Evolutionary conservation across 1,139 yeast species (phyloP).

Genomic region (Geotrichum candidum): DNA sequence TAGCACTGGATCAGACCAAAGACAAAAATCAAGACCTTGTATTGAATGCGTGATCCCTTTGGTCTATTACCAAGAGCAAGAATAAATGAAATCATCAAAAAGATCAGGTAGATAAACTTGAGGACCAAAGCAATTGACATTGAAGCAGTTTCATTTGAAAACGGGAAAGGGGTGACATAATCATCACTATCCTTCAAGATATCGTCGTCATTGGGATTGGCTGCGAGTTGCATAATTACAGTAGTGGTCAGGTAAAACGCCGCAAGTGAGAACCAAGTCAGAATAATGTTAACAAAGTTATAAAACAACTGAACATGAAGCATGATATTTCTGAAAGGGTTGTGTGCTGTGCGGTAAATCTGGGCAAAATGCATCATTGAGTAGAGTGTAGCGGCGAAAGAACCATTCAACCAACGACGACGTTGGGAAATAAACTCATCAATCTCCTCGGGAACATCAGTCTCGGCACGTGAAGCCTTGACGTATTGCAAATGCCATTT

Average conservation of each 20-base stretch:
- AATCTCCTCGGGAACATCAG: conserved; percentile 88
- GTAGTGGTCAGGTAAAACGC: conserved; percentile 74
- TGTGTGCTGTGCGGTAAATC: conserved; percentile 76
- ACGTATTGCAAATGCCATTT: conserved; percentile 87
- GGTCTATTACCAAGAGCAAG: conserved; percentile 42
- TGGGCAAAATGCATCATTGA: conserved; percentile 66
- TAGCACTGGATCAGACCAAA: conserved; percentile 40
- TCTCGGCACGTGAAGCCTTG: conserved; percentile 86
- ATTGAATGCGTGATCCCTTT: conserved; percentile 36
- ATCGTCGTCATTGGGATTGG: conserved; percentile 30
- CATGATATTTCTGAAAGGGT: conserved; percentile 59
- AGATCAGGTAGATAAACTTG: conserved; percentile 34
- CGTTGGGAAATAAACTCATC: conserved; percentile 86
- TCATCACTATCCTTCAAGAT: neutral
- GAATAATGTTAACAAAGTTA: conserved; percentile 58
- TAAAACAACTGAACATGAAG: conserved; percentile 73
- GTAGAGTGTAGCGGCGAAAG: conserved; percentile 90
- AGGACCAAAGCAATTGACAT: conserved; percentile 35
- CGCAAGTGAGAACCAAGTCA: conserved; percentile 79
- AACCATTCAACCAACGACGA: conserved; percentile 95
- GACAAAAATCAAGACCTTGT: conserved; percentile 32
- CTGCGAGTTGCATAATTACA: conserved; percentile 39
- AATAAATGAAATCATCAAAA: conserved; percentile 37
- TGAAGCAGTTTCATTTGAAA: conserved; percentile 19
- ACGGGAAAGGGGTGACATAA: conserved; percentile 12